Base-by-base conservation (phyloP, 192 early-diverging fungal species). In the Coemansia sp. region DNA sequence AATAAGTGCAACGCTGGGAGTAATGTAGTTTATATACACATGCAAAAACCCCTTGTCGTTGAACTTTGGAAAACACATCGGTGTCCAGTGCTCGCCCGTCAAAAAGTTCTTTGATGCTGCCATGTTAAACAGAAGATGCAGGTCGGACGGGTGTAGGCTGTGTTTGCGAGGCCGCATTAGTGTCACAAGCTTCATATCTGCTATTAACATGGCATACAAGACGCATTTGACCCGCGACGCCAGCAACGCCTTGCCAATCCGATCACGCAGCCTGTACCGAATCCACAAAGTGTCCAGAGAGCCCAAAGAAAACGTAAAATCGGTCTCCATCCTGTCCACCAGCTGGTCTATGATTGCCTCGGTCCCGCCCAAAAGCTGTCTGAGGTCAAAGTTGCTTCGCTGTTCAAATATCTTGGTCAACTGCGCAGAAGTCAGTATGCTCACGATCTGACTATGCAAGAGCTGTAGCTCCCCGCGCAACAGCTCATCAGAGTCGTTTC, bases 41-140 rank as follows among this genome's bases (percentile, higher is more conserved):
- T 96, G 89, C 32, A 98, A 69, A 74, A 96, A 98, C 16, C 90
- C 93, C 63, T 89, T 83, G 61, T 86, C 85, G 77, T 96, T 93
- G 82, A 96, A 92, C 61, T 86, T 87, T 34, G 96, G 95, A n/a
- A 96, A 85, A 66, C 96, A 98, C 18, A 98, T 83, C 20, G 96
- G 96, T 1, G 89, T 93, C 95, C 96, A 98, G 28, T 89, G 89
- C 78, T 98, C 96, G 48, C 86, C 91, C 2, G 89, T 84, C 16
- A 84, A 71, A 76, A 96, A 97, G 6, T 86, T 85, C 1, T 85
- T 82, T 7, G 90, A 91, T 2, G 93, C 87, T 3, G 94, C 82
- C 83, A 95, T 88, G 49, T 91, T 96, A 40, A 93, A 89, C 8
- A 97, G 70, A 20, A 97, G 67, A 61, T 91, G 89, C 17, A 94